Evolutionary conservation across 768 basidiomycete genomes (phyloP), one percentile per base, ranked within the genome.

Genomic region (Russula lepida): DNA sequence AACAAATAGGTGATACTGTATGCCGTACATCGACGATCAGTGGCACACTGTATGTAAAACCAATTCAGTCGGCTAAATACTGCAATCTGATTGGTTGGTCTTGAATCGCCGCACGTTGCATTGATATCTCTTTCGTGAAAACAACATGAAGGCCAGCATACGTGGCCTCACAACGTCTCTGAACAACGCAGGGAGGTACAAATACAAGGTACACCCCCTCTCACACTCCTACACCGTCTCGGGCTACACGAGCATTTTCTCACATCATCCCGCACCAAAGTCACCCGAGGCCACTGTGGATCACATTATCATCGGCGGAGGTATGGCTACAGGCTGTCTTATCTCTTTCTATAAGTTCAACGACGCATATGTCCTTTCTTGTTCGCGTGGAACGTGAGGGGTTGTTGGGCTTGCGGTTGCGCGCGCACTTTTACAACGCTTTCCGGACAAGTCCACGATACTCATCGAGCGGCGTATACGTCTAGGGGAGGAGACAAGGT

Each of bases 401-500:
- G 85, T 89, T 0, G 80, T 95, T 17, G 95, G 95, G 0, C 78
- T 99, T 37, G 90, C 93, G 0, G 81, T 95, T 53, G 91, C 92
- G 0, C 85, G 89, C 60, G 79, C 82, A 6, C 76, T 99, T 11
- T 81, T 81, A 7, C 78, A 79, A 37, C 75, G 75, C 11, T 87
- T 87, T 67, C 84, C 84, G 2, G 70, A 75, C 9, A 85, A 84
- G 71, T 84, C 88, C 5, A 92, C 88, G 2, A 86, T 83, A 68
- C 77, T 98, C 2, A 79, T 97, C 2, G 95, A 98, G 70, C 75
- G 95, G 67, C 87, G 89, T 69, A 66, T 70, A 12, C 77, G 76
- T 52, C 83, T 83, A 3, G 95, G 95, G 1, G 86, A 94, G 70
- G 95, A 98, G 72, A 95, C 77, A 23, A 95, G 92, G 91, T 85